These are phyloP conservation scores for Penicillium paneum DNA, from an alignment of 2,329 filamentous ascomycete species.

Conservation along the genomic window DNA sequence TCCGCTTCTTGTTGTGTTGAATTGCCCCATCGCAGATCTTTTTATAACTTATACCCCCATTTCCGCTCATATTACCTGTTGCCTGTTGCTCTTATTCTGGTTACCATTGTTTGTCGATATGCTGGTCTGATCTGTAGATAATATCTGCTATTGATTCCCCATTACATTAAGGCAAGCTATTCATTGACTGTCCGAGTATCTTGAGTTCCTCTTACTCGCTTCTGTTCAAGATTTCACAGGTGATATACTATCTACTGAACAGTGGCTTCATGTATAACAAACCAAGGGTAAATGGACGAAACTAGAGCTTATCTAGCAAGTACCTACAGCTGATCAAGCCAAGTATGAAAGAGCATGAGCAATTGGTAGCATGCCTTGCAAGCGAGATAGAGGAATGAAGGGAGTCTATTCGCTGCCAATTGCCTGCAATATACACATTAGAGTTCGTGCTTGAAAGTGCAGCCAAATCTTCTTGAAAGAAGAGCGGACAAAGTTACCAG, in stretches of 20 bases:
- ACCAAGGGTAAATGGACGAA: not conserved
- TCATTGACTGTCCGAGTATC: not conserved
- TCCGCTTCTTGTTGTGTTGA: not conserved
- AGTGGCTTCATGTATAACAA: not conserved
- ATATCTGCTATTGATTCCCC: not conserved
- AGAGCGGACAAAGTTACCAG: not conserved
- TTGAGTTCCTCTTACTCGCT: not conserved
- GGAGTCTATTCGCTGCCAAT: not conserved
- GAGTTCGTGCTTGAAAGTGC: not conserved
- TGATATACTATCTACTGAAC: not conserved
- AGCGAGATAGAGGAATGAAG: not conserved
- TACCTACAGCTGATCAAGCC: constrained; percentile 12
- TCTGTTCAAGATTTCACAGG: not conserved
- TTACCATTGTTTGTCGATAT: not conserved
- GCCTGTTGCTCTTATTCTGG: not conserved
- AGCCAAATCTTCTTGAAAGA: not conserved
- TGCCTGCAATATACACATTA: not conserved
- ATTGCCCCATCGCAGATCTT: not conserved
- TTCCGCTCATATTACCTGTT: constrained; percentile 1
- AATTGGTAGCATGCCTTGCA: not conserved
- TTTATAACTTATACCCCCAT: constrained; percentile 10
- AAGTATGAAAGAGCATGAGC: not conserved
- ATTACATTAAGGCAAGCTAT: not conserved
- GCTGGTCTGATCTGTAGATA: not conserved
- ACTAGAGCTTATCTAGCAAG: not conserved